These are phyloP conservation scores for Xanthoconium separans DNA, from an alignment of 1,284 basidiomycete species.

Conservation along the genomic window DNA sequence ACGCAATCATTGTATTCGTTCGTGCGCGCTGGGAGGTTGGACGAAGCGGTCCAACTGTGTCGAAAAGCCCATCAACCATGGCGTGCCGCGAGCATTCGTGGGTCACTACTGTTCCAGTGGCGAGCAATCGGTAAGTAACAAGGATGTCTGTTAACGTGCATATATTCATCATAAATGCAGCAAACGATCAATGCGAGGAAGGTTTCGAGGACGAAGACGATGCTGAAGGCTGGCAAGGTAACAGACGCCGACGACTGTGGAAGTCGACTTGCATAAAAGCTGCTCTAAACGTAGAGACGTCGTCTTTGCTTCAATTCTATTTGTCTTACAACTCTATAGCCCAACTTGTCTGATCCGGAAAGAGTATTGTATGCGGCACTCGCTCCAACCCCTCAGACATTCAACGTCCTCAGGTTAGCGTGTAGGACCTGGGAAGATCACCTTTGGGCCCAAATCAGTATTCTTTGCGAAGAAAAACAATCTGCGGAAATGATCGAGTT, in stretches of 20 bases:
- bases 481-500: conserved; percentile 57
- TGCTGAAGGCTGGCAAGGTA: conserved; percentile 62
- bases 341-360: conserved; percentile 71
- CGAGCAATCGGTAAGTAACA: conserved; percentile 53
- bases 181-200: conserved; percentile 50
- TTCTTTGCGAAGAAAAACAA: conserved; percentile 82
- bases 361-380: conserved; percentile 87
- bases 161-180: conserved; percentile 30
- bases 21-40: conserved; percentile 78
- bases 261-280: conserved; percentile 79
- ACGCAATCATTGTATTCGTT: conserved; percentile 75
- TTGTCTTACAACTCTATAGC: conserved; percentile 40
- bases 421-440: conserved; percentile 94
- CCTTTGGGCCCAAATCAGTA: conserved; percentile 88
- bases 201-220: conserved; percentile 51
- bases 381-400: conserved; percentile 75
- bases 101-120: conserved; percentile 77
- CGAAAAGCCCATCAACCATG: conserved; percentile 86
- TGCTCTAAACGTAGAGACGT: conserved; percentile 67
- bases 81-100: conserved; percentile 85
- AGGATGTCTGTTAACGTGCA: not conserved
- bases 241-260: conserved; percentile 77
- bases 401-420: conserved; percentile 72
- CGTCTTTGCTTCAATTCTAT: not conserved
- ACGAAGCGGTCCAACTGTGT: conserved; percentile 83